Base-by-base conservation (phyloP, 2,329 filamentous ascomycete genomes). In the Diaporthe batatas region DNA sequence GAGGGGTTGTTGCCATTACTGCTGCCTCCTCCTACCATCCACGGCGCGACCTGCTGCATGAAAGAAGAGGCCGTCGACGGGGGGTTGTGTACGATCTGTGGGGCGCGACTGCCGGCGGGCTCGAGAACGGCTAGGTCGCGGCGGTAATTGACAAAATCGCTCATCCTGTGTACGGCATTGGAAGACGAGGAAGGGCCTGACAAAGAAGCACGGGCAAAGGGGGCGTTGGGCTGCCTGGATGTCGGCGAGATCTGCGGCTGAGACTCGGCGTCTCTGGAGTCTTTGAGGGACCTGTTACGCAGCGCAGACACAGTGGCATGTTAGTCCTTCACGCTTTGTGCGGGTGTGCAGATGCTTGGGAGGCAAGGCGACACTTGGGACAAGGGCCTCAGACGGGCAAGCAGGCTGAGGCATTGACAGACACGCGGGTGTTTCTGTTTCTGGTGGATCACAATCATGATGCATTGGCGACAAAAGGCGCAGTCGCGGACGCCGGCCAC, bases 91-190 rank as follows among this genome's bases (percentile, higher is more conserved):
- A 73, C 71, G 59, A 74, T 74, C 75, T 91, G 73, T 68, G 90
- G 90, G 72, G 89, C 81, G 75, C 87, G 84, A 75, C 82, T 84
- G 75, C 89, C 88, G 73, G 88, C 86, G 44, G 89, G 88, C 75
- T 94, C 91, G 78, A 94, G 85, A 73, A 92, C 89, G 77, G 91
- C 88, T 72, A 94, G 88, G 78, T 94, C 91, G 83, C 91, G 92
- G 78, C 92, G 90, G 80, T 94, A 92, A 80, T 92, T 91, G 79
- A 86, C 86, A 77, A 93, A 87, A 79, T 92, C 90, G 83, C 86
- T 88, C 79, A 88, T 81, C 76, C 87, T 85, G 78, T 86, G 88
- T 75, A 89, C 89, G 44, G 84, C 88, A 89, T 47, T 70, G 73
- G 84, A 82, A 74, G 84, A 84, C 73, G 84, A 84, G 16, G 47